phyloP scores from a whole-genome alignment of 176 grass and related monocot species.

The Cocos nucifera region DNA sequence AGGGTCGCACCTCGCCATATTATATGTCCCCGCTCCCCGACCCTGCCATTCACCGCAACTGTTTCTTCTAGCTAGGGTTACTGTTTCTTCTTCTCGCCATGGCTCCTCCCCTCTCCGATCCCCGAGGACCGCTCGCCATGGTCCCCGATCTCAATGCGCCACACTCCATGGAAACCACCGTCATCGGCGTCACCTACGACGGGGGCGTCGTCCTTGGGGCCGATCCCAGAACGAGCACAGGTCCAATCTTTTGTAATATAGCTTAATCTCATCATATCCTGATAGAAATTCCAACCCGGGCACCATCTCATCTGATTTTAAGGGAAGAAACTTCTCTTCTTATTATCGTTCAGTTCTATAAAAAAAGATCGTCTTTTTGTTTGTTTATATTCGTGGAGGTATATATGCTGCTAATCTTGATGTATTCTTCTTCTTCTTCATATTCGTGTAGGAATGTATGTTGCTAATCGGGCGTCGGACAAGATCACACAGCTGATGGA shows the following conservation, averaged over 20 bases:
- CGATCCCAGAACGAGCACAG: conserved; percentile 86
- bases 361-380: not conserved
- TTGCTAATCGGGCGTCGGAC: conserved; percentile 75
- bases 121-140: not conserved
- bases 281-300: too few relatives aligned
- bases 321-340: not conserved
- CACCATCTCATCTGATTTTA: too few relatives aligned
- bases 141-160: conserved; percentile 23
- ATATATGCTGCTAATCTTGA: conserved; percentile 1
- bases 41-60: too few relatives aligned
- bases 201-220: conserved; percentile 75
- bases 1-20: too few relatives aligned
- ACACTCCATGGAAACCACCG: conserved; percentile 67
- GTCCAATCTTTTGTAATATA: conserved; percentile 12
- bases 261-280: too few relatives aligned
- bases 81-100: too few relatives aligned
- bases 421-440: too few relatives aligned
- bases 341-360: not conserved
- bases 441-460: conserved; percentile 32
- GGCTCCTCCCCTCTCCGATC: too few relatives aligned
- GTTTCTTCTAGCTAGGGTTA: too few relatives aligned
- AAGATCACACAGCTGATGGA: conserved; percentile 78
- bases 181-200: conserved; percentile 76
- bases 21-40: too few relatives aligned
- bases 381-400: conserved; percentile 29